phyloP scores from a whole-genome alignment of 495 filamentous ascomycete genomes.

The Immersiella caudata region DNA sequence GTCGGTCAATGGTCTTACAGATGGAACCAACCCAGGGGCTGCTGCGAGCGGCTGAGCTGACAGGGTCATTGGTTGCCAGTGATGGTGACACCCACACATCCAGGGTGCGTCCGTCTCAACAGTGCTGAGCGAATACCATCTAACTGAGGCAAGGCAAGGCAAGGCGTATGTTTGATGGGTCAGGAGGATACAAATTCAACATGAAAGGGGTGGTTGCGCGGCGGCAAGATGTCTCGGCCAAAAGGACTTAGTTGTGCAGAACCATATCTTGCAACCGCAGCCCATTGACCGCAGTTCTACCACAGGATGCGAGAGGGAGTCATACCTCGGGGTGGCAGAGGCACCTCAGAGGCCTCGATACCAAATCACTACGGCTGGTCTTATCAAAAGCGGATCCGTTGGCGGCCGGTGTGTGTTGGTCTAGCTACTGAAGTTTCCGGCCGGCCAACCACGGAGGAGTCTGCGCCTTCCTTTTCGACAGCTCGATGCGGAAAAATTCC shows the following conservation, averaged over 20 bases:
- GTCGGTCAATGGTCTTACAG: too few species aligned
- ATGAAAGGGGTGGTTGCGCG: too few species aligned
- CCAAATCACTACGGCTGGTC: neutral
- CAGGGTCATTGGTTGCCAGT: too few species aligned
- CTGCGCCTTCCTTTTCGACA: neutral
- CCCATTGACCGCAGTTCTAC: neutral
- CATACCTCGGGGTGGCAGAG: neutral
- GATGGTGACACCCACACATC: too few species aligned
- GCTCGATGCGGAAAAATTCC: neutral
- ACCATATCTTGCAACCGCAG: neutral
- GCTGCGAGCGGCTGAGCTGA: too few species aligned
- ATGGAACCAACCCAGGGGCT: too few species aligned
- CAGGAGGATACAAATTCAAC: too few species aligned
- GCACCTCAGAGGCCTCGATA: neutral
- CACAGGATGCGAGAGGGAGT: neutral
- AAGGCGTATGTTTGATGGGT: too few species aligned
- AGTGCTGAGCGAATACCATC: too few species aligned
- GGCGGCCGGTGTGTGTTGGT: neutral
- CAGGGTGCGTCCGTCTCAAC: too few species aligned
- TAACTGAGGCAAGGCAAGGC: too few species aligned
- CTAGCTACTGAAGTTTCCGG: neutral
- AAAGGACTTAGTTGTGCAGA: neutral
- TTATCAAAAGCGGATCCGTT: neutral
- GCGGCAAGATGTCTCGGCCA: too few species aligned
- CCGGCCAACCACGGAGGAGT: neutral